These are phyloP conservation scores for Tulasnella calospora DNA, from an alignment of 768 basidiomycete genomes.

Conservation along the genomic window DNA sequence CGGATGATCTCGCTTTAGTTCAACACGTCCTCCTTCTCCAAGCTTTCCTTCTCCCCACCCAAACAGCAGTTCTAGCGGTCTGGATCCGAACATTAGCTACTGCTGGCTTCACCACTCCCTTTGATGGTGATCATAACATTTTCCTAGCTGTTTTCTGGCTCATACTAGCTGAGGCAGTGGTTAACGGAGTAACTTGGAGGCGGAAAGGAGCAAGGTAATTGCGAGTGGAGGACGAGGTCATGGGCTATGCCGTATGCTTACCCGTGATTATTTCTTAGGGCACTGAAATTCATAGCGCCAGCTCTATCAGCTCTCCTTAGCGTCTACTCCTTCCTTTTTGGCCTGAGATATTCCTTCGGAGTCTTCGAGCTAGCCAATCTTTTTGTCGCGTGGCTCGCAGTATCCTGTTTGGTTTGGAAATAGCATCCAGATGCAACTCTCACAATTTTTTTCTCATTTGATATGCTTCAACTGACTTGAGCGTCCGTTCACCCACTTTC, in stretches of 20 bases:
- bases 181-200: not conserved
- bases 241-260: not conserved
- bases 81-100: conserved; percentile 85
- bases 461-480: not conserved
- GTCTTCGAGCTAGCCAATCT: conserved; percentile 60
- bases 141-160: conserved; percentile 32
- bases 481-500: not conserved
- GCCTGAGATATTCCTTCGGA: conserved; percentile 59
- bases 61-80: conserved; percentile 71
- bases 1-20: not conserved
- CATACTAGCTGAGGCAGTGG: conserved; percentile 29
- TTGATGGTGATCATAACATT: conserved; percentile 66
- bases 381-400: conserved; percentile 41
- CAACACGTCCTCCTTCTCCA: conserved; percentile 63
- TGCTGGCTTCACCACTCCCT: conserved; percentile 72
- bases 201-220: not conserved
- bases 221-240: not conserved
- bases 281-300: not conserved
- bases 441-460: not conserved
- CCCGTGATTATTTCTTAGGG: not conserved
- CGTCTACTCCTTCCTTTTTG: conserved; percentile 36
- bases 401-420: not conserved
- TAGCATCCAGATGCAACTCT: not conserved
- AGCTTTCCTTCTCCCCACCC: conserved; percentile 74
- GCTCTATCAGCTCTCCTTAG: not conserved